Conservation (phyloP, 2,329 filamentous ascomycete genomes). For the Nectriaceae sp. region DNA sequence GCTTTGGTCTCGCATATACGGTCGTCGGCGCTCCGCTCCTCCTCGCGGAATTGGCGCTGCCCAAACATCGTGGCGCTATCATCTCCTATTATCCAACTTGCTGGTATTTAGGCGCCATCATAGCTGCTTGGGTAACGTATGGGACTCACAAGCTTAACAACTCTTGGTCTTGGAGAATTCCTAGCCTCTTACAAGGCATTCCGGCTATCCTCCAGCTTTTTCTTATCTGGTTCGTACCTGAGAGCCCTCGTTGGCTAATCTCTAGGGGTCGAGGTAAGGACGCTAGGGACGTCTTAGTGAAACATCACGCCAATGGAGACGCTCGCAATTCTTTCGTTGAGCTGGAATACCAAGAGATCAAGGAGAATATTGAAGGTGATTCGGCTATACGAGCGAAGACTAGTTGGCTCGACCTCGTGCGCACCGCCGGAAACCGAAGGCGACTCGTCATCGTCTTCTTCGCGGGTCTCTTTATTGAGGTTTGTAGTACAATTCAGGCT, state of each 20-base stretch:
- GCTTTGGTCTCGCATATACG: constrained; percentile 45
- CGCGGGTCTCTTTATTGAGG: constrained; percentile 39
- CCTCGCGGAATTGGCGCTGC: constrained; percentile 46
- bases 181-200: constrained; percentile 34
- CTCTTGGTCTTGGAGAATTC: constrained; percentile 39
- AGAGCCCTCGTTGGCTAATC: constrained; percentile 50
- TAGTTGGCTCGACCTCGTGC: constrained; percentile 35
- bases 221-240: constrained; percentile 37
- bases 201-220: constrained; percentile 30
- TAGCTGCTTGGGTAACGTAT: constrained; percentile 48
- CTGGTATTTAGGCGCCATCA: constrained; percentile 39
- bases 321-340: constrained; percentile 45
- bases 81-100: constrained; percentile 11
- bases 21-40: constrained; percentile 48
- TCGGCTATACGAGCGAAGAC: constrained; percentile 19
- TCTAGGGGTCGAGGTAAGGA: constrained; percentile 42
- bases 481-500: constrained; percentile 40
- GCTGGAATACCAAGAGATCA: constrained; percentile 43
- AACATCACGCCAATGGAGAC: constrained; percentile 47
- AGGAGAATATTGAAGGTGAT: constrained; percentile 40
- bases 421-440: constrained; percentile 48
- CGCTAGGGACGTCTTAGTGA: constrained; percentile 42
- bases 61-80: constrained; percentile 22
- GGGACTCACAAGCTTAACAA: constrained; percentile 34
- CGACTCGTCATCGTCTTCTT: constrained; percentile 47